phyloP scores from a whole-genome alignment of 257 asterid species.

The Gardenia jasminoides region DNA sequence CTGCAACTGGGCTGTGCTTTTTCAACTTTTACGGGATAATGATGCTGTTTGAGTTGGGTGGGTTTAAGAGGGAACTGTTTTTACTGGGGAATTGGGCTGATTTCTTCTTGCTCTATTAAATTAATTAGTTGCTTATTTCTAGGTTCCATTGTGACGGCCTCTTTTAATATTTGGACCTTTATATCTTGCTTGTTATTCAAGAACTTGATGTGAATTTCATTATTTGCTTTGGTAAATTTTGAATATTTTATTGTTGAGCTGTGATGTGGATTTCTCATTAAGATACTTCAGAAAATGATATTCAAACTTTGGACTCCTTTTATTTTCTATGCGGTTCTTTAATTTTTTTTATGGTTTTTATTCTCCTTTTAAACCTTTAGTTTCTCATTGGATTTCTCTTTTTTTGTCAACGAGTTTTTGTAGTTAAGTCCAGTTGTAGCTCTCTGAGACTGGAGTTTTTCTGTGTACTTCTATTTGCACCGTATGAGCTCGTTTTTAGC shows the following conservation, averaged over 20 bases:
- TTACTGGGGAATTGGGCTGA: neutral
- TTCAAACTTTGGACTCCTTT: neutral
- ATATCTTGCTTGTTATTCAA: neutral
- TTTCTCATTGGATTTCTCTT: no score
- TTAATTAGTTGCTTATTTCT: neutral
- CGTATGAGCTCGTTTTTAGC: neutral
- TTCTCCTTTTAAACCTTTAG: no score
- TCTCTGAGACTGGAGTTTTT: neutral
- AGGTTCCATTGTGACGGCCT: neutral
- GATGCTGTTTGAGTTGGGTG: neutral
- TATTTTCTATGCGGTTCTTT: neutral
- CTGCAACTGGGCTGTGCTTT: neutral
- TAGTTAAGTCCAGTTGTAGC: neutral
- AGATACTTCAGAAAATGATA: neutral
- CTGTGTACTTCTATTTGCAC: neutral
- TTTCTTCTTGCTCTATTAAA: neutral
- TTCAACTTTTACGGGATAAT: neutral
- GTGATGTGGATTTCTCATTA: neutral
- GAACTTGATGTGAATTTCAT: neutral
- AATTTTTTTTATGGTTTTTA: neutral
- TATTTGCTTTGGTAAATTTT: neutral
- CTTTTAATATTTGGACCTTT: neutral
- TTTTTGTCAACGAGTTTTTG: neutral
- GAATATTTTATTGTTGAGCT: neutral
- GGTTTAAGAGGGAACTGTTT: neutral